Conservation (phyloP, 1,284 basidiomycete genomes). For the Entoloma clypeatum region DNA sequence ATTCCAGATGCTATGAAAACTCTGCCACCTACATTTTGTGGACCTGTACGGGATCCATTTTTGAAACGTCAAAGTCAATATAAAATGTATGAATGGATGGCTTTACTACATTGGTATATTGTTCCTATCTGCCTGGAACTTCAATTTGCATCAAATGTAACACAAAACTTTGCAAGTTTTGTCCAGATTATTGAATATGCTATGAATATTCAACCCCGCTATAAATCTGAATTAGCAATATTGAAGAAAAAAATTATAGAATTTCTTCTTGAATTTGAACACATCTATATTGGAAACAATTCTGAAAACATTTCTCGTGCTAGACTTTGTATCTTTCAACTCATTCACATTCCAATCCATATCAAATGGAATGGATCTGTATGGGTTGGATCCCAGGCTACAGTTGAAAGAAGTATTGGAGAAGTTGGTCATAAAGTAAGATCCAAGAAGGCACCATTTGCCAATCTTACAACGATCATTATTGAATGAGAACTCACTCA, state of each 20-base stretch:
- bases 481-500: slow-evolving; percentile 18
- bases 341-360: slow-evolving; percentile 26
- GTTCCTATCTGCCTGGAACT: slow-evolving; percentile 25
- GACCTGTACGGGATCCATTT: slow-evolving; percentile 23
- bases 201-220: slow-evolving; percentile 17
- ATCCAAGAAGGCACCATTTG: slow-evolving; percentile 24
- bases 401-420: slow-evolving; percentile 26
- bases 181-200: slow-evolving; percentile 22
- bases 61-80: slow-evolving; percentile 28
- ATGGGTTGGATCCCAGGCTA: slow-evolving; percentile 24
- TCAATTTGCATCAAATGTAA: slow-evolving; percentile 16
- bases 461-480: slow-evolving; percentile 24
- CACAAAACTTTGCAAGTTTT: slow-evolving; percentile 25
- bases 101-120: slow-evolving; percentile 27
- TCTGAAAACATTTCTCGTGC: slow-evolving; percentile 21
- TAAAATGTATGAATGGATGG: slow-evolving; percentile 30
- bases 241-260: slow-evolving; percentile 12
- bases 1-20: slow-evolving; percentile 19
- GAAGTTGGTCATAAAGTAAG: slow-evolving; percentile 23
- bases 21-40: slow-evolving; percentile 26
- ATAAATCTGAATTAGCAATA: not conserved
- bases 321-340: slow-evolving; percentile 28
- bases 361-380: slow-evolving; percentile 30
- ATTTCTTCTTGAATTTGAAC: slow-evolving; percentile 23
- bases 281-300: slow-evolving; percentile 23